Evolutionary conservation across 495 filamentous ascomycete species (phyloP), one percentile per base, ranked within the genome.

Genomic region (Penicillium atrosanguineum): DNA sequence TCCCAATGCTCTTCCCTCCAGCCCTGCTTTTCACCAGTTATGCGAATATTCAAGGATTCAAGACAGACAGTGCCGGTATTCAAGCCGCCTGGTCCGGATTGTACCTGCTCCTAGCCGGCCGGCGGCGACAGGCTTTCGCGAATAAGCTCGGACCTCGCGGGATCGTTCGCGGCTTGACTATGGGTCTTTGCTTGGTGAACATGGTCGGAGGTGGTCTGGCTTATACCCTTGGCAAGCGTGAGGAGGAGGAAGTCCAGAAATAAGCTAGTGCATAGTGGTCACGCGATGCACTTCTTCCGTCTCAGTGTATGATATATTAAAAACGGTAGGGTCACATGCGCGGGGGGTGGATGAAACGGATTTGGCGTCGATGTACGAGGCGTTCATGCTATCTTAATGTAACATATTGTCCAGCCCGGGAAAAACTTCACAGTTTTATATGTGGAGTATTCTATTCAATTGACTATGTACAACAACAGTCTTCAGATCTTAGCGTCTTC

Each of bases 1-100:
- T 94, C 1, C 89, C 90, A 2, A 83, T 95, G 77, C 73, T 90
- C 59, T 90, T 96, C 74, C 80, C 90, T 31, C 88, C 91, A 0
- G 74, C 91, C 50, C 82, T 97, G n/a, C 78, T 95, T 50, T 91
- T 95, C 76, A 82, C 83, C 50, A 87, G 85, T 72, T 97, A 96
- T 70, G 79, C 92, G 41, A 93, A 91, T 66, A 65, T 96, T 8
- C 80, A 82, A 46, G 84, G 83, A 31, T 91, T 85, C 80, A 85
- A 87, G 65, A 85, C 83, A 47, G 94, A 97, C 59, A 83, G 82
- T 45, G 93, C 91, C 0, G 94, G 92, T 26, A 78, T 91, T 46
- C 88, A 84, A 12, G 90, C 88, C 16, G 90, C 93, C 4, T 96
- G 89, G 84, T 90, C 87, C 37, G 89, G 86, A 4, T 72, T 96